Evolutionary conservation across 1,284 basidiomycete genomes (phyloP), one percentile per base, ranked within the genome.

Genomic region (Inonotus hispidus): DNA sequence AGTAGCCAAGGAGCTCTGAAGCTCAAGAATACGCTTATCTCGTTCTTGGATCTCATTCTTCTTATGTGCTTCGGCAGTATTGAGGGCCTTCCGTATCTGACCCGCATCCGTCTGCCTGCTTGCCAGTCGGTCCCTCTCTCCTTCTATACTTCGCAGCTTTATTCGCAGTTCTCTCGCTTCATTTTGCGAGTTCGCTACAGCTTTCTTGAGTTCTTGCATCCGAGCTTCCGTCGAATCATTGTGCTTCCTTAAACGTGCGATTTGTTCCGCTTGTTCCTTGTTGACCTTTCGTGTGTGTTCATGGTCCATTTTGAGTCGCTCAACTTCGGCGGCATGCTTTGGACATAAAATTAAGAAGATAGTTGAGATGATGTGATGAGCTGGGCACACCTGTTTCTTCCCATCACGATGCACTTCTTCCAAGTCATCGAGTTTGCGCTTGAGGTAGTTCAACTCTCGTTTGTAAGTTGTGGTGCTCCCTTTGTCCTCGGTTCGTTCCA

Each of bases 391-490:
- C 46, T 75, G 63, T 74, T 79, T 84, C 79, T 88, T 90, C 63
- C 79, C 82, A 10, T 90, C 85, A 32, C 77, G 71, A 66, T 89
- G 86, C 25, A 86, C 69, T 60, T 73, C 73, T 71, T 90, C 86
- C 13, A 90, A 70, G 16, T 88, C 83, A 41, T 88, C 85, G 0
- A 90, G 76, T 66, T 85, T 86, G 65, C 77, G 79, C 69, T 88
- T 82, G 8, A 90, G 75, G 16, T 59, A 57, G 21, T 52, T 55
- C 39, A 66, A 57, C 53, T 69, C 67, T n/a, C 62, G 10, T 64
- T 59, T 60, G 16, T 27, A 29, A n/a, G 11, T 56, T 16, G 25
- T 46, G 25, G 39, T 39, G 53, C 55, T 19, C 32, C 21, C 47
- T 35, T 16, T 35, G n/a, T 60, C 52, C 23, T 32, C 32, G 21